Evolutionary conservation across 768 basidiomycete species (phyloP), one percentile per base, ranked within the genome.

Genomic region (Termitomyces heimii): DNA sequence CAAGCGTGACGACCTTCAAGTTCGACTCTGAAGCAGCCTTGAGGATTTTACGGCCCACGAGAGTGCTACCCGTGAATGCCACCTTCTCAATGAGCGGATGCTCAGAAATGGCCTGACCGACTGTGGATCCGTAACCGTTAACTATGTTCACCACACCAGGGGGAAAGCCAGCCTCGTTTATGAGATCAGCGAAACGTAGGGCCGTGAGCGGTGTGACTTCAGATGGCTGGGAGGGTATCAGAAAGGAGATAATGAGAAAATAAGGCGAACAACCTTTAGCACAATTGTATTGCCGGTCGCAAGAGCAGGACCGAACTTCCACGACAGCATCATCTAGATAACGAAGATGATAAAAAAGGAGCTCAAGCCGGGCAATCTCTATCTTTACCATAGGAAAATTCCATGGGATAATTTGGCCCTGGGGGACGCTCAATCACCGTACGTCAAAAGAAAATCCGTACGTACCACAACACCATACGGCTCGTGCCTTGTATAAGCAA

Each of bases 31-130:
- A 82, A 3, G 93, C 81, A 3, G 89, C 87, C 63, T 90, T 83
- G 78, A 93, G 77, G 66, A 96, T 78, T 63, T 84, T 85, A 12
- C 91, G 81, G 9, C 94, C 94, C 24, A 86, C 82, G 40, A 85
- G 73, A 1, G 90, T 91, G 57, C 86, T 88, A 3, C 92, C 93
- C 0, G 94, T 96, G 75, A 96, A 95, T 0, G 92, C 87, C 29
- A 94, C 78, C 74, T 88, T 89, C 58, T 82, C 79, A 62, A 90
- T 71, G 13, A 62, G 71, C 61, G 75, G 75, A 71, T 89, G 86
- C 35, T 75, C 72, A 5, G 77, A 66, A 55, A 90, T 82, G 29
- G 87, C 85, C 39, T 84, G 67, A 0, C 89, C 88, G 18, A 81
- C 86, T 18, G 77, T 79, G 32, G 54, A 44, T 0, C 87, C 88